Evolutionary conservation across 2,329 filamentous ascomycete species (phyloP), one percentile per base, ranked within the genome.

Genomic region (Pochonia chlamydosporia): DNA sequence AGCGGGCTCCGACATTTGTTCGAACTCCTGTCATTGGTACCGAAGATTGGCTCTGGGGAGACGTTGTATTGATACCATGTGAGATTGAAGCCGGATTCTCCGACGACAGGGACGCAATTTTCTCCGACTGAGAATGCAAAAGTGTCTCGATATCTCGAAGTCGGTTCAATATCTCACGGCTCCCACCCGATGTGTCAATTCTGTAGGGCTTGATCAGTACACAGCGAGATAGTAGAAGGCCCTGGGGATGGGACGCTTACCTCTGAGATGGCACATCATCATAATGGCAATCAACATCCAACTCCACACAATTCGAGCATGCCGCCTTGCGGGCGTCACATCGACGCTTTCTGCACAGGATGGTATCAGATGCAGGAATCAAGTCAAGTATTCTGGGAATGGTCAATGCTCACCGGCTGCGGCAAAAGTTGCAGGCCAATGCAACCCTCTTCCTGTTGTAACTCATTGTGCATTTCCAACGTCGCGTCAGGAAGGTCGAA

Each of bases 281-380:
- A 44, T 63, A 62, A 9, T 55, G 51, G 33, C 60, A 62, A 0
- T 57, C 53, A 4, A 59, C 56, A 8, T 57, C 55, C 2, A 54
- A 47, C 20, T 61, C 59, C 6, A 56, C 24, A 26, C 58, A 61
- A 20, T 59, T 56, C 6, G 52, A 49, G 30, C 58, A 62, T 1
- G 53, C 43, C 13, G 60, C 57, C 28, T 55, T 56, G 5, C 35
- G 49, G 4, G 57, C 60, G 49, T 63, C 59, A 43, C 60, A 62
- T 23, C 60, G 52, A 3, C 60, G 59, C 48, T 63, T 62, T 23
- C 58, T 63, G n/a, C n/a, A n/a, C n/a, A n/a, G n/a, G n/a, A n/a
- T n/a, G n/a, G n/a, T n/a, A n/a, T n/a, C n/a, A n/a, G n/a, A n/a
- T n/a, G n/a, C n/a, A n/a, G n/a, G n/a, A n/a, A 23, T 4, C 18